Evolutionary conservation across 2,329 filamentous ascomycete species (phyloP), one percentile per base, ranked within the genome.

Genomic region (Gyromitra esculenta): DNA sequence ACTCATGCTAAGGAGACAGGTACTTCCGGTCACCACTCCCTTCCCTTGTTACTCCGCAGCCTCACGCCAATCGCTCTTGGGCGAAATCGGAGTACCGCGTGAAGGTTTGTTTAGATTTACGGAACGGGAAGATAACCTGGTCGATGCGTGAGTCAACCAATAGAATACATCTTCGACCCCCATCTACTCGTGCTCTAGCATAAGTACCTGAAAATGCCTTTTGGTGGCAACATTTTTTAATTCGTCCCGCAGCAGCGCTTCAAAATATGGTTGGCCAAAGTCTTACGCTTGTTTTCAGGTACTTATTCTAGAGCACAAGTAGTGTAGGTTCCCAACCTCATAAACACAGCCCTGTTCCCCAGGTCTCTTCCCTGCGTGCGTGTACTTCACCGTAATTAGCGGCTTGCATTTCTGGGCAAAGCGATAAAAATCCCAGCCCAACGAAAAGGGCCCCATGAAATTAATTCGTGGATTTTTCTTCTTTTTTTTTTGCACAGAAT

Each of bases 91-190:
- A 21, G 43, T 43, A 52, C 56, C 31, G 56, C 56, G 15, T 37
- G 50, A 5, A 43, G 8, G 35, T 18, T n/a, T 35, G 37, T 69
- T 31, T 52, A 39, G 50, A 39, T 52, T 63, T 60, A 31, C 31
- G 35, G 45, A 31, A 54, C 35, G 41, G 43, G n/a, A 50, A 18
- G 66, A 70, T 13, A 52, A 60, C 57, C 57, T 60, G 57, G 57
- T 60, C 41, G 37, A 60, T 31, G 25, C 25, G 9, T 8, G 13
- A 60, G 6, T 21, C n/a, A 21, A 60, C 35, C 25, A 62, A 62
- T 43, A 52, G 15, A 37, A 37, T 71, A 54, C 45, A 45, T 48
- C 67, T 71, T 64, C 68, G 56, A 11, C 43, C 56, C 39, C 50
- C 43, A 68, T 43, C 50, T 68, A 21, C 18, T 21, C 18, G 18